Conservation (phyloP, 2,329 filamentous ascomycete species). For the Stagonosporopsis chrysanthemi region DNA sequence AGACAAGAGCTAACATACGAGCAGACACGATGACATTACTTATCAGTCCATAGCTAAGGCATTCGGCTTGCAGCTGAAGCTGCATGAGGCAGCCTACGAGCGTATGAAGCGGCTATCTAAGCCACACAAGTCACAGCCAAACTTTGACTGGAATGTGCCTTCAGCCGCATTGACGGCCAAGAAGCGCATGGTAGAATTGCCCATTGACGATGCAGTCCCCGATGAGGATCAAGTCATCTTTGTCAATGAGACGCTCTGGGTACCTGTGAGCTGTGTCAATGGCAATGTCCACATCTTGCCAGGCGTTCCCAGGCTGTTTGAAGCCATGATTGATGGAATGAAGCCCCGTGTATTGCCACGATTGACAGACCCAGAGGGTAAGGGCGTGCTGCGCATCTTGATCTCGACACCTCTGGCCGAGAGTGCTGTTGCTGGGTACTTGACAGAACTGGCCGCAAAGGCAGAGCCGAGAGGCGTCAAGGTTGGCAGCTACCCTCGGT, state of each 20-base stretch:
- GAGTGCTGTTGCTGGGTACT: slow-evolving; percentile 81
- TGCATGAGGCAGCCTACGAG: slow-evolving; percentile 78
- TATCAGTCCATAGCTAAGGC: slow-evolving; percentile 94
- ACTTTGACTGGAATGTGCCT: slow-evolving; percentile 85
- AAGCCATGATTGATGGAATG: slow-evolving; percentile 77
- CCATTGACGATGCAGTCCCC: slow-evolving; percentile 72
- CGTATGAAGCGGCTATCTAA: slow-evolving; percentile 85
- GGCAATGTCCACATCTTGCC: slow-evolving; percentile 93
- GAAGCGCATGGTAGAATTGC: slow-evolving; percentile 88
- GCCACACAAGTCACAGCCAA: slow-evolving; percentile 73
- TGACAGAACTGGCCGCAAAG: slow-evolving; percentile 78
- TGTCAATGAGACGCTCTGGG: slow-evolving; percentile 83
- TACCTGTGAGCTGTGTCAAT: slow-evolving; percentile 87
- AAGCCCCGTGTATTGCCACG: slow-evolving; percentile 75
- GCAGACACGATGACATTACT: slow-evolving; percentile 94
- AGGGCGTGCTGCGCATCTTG: slow-evolving; percentile 78
- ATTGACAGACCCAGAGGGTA: slow-evolving; percentile 79
- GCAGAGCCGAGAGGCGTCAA: slow-evolving; percentile 82
- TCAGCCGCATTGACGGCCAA: slow-evolving; percentile 81
- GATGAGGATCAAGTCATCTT: slow-evolving; percentile 79
- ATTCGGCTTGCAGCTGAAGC: slow-evolving; percentile 76
- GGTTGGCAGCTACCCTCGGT: slow-evolving; percentile 93
- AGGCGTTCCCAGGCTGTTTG: slow-evolving; percentile 85
- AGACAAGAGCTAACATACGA: slow-evolving; percentile 16
- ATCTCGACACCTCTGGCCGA: slow-evolving; percentile 89